A percentile compares a stretch with the other conserved stretches of the same genome.
phyloP scores from a whole-genome alignment of 2,329 filamentous ascomycete species.

The Colletotrichum somersetense region DNA sequence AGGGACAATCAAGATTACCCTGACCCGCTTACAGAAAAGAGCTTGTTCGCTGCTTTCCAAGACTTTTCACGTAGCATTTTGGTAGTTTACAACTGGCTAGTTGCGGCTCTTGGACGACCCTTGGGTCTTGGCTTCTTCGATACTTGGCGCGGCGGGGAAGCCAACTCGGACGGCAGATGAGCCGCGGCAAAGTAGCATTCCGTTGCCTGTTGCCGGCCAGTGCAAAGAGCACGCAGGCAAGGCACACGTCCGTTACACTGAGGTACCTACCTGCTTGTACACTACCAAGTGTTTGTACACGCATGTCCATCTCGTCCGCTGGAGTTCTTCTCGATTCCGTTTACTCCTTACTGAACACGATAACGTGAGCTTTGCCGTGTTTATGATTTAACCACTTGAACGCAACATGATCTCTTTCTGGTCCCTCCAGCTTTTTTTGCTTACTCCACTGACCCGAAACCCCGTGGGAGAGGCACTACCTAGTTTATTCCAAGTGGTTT shows the following conservation, averaged over 20 bases:
- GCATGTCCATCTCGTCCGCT: neutral
- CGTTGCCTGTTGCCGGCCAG: constrained; percentile 5
- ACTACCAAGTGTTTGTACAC: too few relatives aligned
- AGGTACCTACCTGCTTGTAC: too few relatives aligned
- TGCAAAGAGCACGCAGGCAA: neutral
- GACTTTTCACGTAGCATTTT: neutral
- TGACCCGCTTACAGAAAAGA: constrained; percentile 11
- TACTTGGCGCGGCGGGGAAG: neutral
- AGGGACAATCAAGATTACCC: constrained; percentile 28
- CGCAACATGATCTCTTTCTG: too few relatives aligned
- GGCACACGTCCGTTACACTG: too few relatives aligned
- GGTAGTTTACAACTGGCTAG: too few relatives aligned
- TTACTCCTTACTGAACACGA: too few relatives aligned
- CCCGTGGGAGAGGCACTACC: neutral
- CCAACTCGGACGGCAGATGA: neutral
- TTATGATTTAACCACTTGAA: neutral
- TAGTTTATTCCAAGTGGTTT: neutral
- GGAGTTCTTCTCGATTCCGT: constrained; percentile 1
- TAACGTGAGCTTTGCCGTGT: neutral
- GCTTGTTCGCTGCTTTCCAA: constrained; percentile 27
- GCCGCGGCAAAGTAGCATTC: constrained; percentile 17
- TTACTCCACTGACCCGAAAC: neutral
- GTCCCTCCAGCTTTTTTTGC: neutral
- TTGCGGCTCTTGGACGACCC: neutral
- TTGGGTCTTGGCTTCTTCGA: neutral